Conservation (phyloP, 805 yeast genomes). For the Candida cerambycidarum region DNA sequence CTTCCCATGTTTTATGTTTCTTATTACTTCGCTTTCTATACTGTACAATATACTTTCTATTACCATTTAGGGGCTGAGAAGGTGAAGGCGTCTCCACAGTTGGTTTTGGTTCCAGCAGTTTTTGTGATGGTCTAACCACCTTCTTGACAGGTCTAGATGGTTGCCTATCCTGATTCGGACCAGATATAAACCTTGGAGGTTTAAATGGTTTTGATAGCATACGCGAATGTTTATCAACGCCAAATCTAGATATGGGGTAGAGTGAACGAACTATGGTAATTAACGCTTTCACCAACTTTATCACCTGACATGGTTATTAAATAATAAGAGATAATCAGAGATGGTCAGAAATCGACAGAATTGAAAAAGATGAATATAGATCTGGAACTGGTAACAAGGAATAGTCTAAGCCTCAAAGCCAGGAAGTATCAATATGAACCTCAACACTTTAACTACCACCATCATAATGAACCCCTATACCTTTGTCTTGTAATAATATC, state of each 20-base stretch:
- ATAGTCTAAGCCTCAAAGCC: too few species aligned
- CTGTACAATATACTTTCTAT: conserved; percentile 38
- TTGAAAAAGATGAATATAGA: too few species aligned
- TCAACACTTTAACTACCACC: too few species aligned
- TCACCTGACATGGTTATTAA: too few species aligned
- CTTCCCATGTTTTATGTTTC: conserved; percentile 93
- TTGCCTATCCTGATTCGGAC: not conserved
- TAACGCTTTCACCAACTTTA: too few species aligned
- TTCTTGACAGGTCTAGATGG: not conserved
- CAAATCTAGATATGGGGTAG: not conserved
- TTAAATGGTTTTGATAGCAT: conserved; percentile 46
- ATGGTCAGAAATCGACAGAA: too few species aligned
- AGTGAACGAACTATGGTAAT: not conserved
- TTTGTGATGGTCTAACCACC: not conserved
- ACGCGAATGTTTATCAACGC: conserved; percentile 1
- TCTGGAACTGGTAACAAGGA: too few species aligned
- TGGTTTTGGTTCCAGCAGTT: not conserved
- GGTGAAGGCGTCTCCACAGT: not conserved
- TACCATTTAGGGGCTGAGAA: not conserved
- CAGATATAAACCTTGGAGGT: conserved; percentile 40
- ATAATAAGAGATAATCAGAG: too few species aligned
- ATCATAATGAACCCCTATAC: too few species aligned
- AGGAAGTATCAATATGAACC: too few species aligned
- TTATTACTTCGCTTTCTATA: conserved; percentile 72
- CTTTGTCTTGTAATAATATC: not conserved